Conservation (phyloP, 805 yeast genomes). For the Starmerella cellae region DNA sequence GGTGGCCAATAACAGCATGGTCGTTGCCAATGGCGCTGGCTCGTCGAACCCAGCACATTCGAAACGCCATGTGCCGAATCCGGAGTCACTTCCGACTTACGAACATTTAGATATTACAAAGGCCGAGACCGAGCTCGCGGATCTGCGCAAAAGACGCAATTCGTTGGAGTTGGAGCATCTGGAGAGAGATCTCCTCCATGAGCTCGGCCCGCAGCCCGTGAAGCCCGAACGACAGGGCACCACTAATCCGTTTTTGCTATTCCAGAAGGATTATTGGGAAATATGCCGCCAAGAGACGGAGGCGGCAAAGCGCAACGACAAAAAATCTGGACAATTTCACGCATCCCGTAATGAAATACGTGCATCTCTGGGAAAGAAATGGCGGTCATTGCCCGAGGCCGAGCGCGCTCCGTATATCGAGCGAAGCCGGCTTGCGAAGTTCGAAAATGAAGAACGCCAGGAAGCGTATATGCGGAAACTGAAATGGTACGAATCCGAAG, state of each 20-base stretch:
- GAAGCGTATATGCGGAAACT: conserved; percentile 26
- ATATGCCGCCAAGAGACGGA: conserved; percentile 29
- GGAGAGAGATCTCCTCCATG: conserved; percentile 27
- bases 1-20: background rate
- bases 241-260: conserved; percentile 32
- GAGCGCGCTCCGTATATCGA: conserved; percentile 30
- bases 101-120: conserved; percentile 12
- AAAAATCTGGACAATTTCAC: conserved; percentile 21
- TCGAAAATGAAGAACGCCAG: conserved; percentile 25
- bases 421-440: conserved; percentile 26
- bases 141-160: conserved; percentile 23
- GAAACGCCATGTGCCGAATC: conserved; percentile 2
- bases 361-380: conserved; percentile 30
- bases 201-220: conserved; percentile 30
- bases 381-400: conserved; percentile 30
- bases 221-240: conserved; percentile 30
- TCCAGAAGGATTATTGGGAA: conserved; percentile 34
- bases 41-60: background rate
- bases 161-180: conserved; percentile 25
- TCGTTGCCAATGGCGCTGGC: background rate
- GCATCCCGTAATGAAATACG: conserved; percentile 32
- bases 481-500: conserved; percentile 29
- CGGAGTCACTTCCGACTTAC: background rate
- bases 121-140: conserved; percentile 22
- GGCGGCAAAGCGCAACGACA: conserved; percentile 23